phyloP scores from a whole-genome alignment of 768 basidiomycete species.

The Naganishia friedmannii region DNA sequence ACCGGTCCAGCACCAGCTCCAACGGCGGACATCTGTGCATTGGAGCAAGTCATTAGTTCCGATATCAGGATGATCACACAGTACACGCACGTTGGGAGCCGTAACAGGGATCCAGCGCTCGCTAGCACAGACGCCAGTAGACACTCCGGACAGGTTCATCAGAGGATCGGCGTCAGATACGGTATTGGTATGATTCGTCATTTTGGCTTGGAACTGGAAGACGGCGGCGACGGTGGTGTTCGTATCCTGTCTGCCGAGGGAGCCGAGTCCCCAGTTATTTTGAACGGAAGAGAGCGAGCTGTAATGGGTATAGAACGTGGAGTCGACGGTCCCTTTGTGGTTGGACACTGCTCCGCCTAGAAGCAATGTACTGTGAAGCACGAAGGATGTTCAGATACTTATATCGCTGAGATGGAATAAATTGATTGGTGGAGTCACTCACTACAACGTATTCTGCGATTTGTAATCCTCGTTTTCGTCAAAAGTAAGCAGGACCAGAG shows the following conservation, averaged over 20 bases:
- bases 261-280: conserved; percentile 64
- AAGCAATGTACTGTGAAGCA: conserved; percentile 28
- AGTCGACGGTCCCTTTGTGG: conserved; percentile 49
- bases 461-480: conserved; percentile 59
- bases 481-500: conserved; percentile 63
- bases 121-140: conserved; percentile 53
- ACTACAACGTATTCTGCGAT: conserved; percentile 55
- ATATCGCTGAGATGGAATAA: too few relatives aligned
- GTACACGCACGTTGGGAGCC: conserved; percentile 54
- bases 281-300: conserved; percentile 60
- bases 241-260: conserved; percentile 62
- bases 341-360: conserved; percentile 33
- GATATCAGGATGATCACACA: background rate
- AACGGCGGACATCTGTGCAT: conserved; percentile 38
- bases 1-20: conserved; percentile 57
- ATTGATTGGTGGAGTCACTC: too few relatives aligned
- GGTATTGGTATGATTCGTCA: conserved; percentile 56
- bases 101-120: conserved; percentile 55
- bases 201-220: conserved; percentile 58
- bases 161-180: conserved; percentile 49
- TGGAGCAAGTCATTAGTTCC: background rate
- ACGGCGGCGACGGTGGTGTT: conserved; percentile 59
- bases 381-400: too few relatives aligned
- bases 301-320: conserved; percentile 64
- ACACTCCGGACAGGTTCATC: conserved; percentile 55